Conservation (phyloP, 2,329 filamentous ascomycete genomes). For the Diaporthe longicolla region DNA sequence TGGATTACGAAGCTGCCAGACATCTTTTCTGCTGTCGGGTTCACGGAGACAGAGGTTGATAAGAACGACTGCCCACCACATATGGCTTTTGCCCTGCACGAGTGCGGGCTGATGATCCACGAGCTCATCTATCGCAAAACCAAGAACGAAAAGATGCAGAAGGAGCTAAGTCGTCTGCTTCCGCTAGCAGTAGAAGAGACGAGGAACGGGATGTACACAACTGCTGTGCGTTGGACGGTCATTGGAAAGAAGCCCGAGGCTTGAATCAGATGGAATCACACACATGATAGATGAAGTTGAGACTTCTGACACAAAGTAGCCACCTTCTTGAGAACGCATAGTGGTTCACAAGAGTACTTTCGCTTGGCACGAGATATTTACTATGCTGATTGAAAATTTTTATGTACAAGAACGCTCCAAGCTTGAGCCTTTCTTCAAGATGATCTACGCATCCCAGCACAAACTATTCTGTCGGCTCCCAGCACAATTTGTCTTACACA, state of each 20-base stretch:
- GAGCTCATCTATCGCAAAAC: slow-evolving; percentile 46
- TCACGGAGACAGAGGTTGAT: slow-evolving; percentile 8
- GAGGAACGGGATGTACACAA: slow-evolving; percentile 38
- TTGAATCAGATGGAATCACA: neutral
- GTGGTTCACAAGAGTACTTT: neutral
- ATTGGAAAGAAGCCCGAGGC: slow-evolving; percentile 40
- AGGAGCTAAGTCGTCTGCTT: slow-evolving; percentile 42
- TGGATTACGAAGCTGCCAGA: slow-evolving; percentile 7
- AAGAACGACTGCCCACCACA: slow-evolving; percentile 12
- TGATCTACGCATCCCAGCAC: neutral
- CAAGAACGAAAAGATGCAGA: slow-evolving; percentile 43
- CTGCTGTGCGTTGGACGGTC: slow-evolving; percentile 35
- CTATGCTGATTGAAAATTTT: neutral
- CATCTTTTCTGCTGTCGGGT: neutral
- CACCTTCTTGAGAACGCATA: neutral
- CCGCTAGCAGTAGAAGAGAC: slow-evolving; percentile 42
- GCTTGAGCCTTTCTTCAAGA: neutral
- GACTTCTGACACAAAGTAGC: neutral
- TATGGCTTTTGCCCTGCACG: slow-evolving; percentile 10
- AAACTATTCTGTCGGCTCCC: too few relatives aligned
- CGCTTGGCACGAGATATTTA: neutral
- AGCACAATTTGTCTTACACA: neutral
- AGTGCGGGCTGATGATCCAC: slow-evolving; percentile 44
- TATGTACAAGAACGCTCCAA: slow-evolving; percentile 18
- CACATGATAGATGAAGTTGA: neutral